Conservation (phyloP, 2,329 filamentous ascomycete genomes). For the Arthrinium phaeospermum region DNA sequence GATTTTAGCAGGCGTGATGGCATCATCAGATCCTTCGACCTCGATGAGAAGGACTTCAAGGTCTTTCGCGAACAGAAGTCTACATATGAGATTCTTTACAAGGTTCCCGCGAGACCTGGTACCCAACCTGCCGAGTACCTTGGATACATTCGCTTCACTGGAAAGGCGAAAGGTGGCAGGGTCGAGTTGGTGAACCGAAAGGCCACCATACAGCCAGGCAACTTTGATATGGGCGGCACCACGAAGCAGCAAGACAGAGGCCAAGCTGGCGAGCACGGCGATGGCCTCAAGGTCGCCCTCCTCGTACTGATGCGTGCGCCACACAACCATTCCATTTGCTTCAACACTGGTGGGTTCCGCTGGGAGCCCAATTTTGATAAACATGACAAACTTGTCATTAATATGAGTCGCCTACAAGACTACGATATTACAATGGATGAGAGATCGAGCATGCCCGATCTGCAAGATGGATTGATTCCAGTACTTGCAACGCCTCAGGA, state of each 20-base stretch:
- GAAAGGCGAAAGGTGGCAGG: neutral
- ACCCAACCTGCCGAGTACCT: neutral
- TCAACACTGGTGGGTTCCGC: neutral
- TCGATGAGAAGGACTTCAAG: neutral
- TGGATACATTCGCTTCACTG: neutral
- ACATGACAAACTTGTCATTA: neutral
- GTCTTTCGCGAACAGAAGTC: neutral
- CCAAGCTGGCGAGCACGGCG: neutral
- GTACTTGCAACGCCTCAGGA: slow-evolving; percentile 18
- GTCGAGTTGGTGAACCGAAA: neutral
- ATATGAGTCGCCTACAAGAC: neutral
- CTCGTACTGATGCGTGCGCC: neutral
- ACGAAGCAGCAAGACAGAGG: neutral
- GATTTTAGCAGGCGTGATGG: neutral
- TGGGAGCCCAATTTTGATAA: neutral
- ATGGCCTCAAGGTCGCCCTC: neutral
- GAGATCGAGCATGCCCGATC: neutral
- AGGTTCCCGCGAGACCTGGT: neutral
- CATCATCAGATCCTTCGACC: neutral
- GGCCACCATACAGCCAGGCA: neutral
- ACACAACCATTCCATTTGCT: neutral
- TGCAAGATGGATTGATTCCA: slow-evolving; percentile 25
- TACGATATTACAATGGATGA: neutral
- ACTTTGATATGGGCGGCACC: neutral
- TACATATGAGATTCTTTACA: neutral